phyloP scores from a whole-genome alignment of 1,284 basidiomycete species.

The Ceratobasidium sp. region DNA sequence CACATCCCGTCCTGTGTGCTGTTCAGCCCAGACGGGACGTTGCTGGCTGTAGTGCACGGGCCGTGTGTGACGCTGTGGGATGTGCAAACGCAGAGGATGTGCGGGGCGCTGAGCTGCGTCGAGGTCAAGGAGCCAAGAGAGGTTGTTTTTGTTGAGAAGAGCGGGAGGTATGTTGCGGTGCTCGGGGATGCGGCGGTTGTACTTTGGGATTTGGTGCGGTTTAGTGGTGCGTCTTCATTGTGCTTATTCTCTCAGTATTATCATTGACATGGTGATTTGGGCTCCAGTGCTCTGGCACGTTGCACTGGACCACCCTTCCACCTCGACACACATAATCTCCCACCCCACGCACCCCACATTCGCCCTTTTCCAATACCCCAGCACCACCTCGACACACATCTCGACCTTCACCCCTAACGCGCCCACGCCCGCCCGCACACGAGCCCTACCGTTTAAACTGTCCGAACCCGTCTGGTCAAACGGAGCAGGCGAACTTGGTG shows the following conservation, averaged over 20 bases:
- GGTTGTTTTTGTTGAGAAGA: constrained; percentile 67
- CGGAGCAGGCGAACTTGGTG: constrained; percentile 44
- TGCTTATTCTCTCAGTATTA: neutral
- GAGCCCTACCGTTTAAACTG: constrained; percentile 69
- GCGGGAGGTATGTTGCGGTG: constrained; percentile 71
- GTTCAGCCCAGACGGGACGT: constrained; percentile 89
- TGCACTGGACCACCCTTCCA: constrained; percentile 58
- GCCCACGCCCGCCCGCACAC: constrained; percentile 58
- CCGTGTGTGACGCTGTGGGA: constrained; percentile 82
- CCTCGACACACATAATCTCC: constrained; percentile 58
- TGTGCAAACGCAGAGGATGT: constrained; percentile 60
- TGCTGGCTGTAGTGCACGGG: constrained; percentile 81
- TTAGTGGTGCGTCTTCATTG: constrained; percentile 65
- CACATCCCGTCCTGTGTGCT: constrained; percentile 71
- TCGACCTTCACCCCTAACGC: constrained; percentile 63
- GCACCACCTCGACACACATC: constrained; percentile 58
- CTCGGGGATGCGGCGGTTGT: constrained; percentile 65
- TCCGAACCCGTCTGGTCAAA: constrained; percentile 60
- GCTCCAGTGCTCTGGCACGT: constrained; percentile 68
- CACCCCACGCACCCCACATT: constrained; percentile 70
- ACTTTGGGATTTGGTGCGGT: constrained; percentile 84
- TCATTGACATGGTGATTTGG: constrained; percentile 20
- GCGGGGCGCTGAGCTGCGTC: constrained; percentile 60
- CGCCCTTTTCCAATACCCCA: constrained; percentile 62
- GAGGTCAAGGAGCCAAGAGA: constrained; percentile 38